These are phyloP conservation scores for Globisporangium cystogenes DNA, from an alignment of 352 stramenopile species.

Conservation along the genomic window DNA sequence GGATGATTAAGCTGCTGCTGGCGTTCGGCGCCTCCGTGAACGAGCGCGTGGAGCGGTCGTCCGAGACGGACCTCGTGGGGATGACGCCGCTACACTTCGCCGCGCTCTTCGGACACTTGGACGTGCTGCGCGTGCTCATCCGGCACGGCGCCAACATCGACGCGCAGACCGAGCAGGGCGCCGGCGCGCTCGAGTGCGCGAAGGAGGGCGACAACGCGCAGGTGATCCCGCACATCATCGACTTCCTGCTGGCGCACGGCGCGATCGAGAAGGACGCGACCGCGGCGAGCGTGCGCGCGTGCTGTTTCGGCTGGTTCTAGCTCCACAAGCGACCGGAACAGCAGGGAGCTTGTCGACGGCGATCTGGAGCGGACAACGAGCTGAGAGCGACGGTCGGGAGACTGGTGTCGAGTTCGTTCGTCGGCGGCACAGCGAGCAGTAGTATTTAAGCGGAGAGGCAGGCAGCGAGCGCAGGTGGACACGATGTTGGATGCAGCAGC, in stretches of 20 bases:
- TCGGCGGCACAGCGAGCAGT: too few species aligned
- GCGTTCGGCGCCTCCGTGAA: constrained; percentile 18
- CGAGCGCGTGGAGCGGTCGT: constrained; percentile 8
- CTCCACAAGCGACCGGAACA: too few species aligned
- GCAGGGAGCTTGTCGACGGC: too few species aligned
- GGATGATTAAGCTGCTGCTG: constrained; percentile 23
- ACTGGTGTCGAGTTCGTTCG: too few species aligned
- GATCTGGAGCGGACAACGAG: neutral
- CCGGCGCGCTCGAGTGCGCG: constrained; percentile 15
- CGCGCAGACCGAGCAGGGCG: constrained; percentile 11
- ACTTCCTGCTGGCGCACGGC: constrained; percentile 11
- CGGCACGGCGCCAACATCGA: constrained; percentile 15
- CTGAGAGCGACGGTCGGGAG: too few species aligned
- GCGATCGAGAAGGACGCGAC: constrained; percentile 12
- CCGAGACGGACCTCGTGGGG: constrained; percentile 10
- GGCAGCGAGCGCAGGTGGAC: too few species aligned
- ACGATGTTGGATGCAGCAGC: too few species aligned
- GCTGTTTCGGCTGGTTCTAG: constrained; percentile 12
- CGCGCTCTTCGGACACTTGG: constrained; percentile 11
- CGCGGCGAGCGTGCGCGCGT: constrained; percentile 9
- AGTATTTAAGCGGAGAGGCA: too few species aligned
- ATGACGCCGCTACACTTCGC: constrained; percentile 19
- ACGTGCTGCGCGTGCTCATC: constrained; percentile 12
- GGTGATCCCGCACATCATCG: constrained; percentile 14
- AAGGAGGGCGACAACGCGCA: constrained; percentile 14